Evolutionary conservation across 2,329 filamentous ascomycete species (phyloP).

Genomic region (Macroventuria anomochaeta): DNA sequence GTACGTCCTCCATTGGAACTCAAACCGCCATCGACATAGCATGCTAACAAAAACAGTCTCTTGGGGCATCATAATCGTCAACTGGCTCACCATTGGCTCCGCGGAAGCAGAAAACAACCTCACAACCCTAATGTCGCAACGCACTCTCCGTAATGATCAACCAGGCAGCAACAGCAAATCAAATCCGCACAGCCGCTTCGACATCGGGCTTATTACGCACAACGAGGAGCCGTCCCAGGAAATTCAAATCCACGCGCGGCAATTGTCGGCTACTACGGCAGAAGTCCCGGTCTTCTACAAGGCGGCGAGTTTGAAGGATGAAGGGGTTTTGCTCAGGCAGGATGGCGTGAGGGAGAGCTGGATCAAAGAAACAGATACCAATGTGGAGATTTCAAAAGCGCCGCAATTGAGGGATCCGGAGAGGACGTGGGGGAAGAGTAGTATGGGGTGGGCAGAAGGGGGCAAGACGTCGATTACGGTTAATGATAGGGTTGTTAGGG

Average conservation of each 20-base stretch:
- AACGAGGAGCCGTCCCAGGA: neutral
- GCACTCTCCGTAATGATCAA: neutral
- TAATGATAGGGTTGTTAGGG: constrained; percentile 1
- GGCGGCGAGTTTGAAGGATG: constrained; percentile 13
- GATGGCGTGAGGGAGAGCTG: constrained; percentile 7
- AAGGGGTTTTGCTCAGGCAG: constrained; percentile 2
- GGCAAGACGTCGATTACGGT: constrained; percentile 4
- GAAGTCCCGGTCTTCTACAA: constrained; percentile 11
- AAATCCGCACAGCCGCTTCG: neutral
- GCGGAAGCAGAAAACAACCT: constrained; percentile 30
- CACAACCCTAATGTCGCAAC: constrained; percentile 20
- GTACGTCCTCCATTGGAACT: constrained; percentile 33
- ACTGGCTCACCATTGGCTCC: constrained; percentile 41
- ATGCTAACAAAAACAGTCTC: constrained; percentile 25
- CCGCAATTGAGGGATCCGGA: neutral
- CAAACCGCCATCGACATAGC: too few relatives aligned
- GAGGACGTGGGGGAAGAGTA: neutral
- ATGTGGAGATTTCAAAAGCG: neutral
- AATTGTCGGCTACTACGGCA: constrained; percentile 1
- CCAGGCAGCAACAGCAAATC: neutral
- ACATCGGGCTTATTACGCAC: neutral
- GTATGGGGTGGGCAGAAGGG: neutral
- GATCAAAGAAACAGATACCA: neutral
- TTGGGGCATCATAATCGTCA: constrained; percentile 36
- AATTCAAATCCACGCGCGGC: constrained; percentile 2